phyloP scores from a whole-genome alignment of 73 alveolate genomes.

The Diophrys appendiculata region DNA sequence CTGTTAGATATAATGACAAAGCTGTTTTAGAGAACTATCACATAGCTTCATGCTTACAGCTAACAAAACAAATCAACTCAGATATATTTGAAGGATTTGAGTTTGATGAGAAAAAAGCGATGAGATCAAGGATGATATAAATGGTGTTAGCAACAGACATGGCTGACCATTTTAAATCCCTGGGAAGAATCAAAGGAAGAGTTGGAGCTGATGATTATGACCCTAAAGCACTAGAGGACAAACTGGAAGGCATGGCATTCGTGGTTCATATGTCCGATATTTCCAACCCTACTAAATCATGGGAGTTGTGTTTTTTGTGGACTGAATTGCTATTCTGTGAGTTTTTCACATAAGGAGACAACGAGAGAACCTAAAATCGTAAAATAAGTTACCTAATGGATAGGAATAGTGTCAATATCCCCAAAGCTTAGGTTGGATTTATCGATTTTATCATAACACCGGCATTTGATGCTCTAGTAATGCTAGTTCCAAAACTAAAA shows the following conservation, averaged over 20 bases:
- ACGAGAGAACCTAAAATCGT: slow-evolving; percentile 26
- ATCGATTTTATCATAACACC: slow-evolving; percentile 27
- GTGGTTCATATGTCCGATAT: slow-evolving; percentile 48
- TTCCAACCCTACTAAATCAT: slow-evolving; percentile 39
- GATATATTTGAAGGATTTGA: slow-evolving; percentile 38
- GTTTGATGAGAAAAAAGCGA: slow-evolving; percentile 40
- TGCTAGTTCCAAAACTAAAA: slow-evolving; percentile 53
- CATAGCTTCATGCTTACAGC: slow-evolving; percentile 23
- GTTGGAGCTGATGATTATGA: slow-evolving; percentile 1
- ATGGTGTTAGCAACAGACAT: slow-evolving; percentile 89
- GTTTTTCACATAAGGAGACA: slow-evolving; percentile 54
- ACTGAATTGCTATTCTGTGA: slow-evolving; percentile 48
- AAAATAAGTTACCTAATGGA: slow-evolving; percentile 37
- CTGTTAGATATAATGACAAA: slow-evolving; percentile 51
- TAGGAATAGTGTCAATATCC: slow-evolving; percentile 28
- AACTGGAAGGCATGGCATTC: slow-evolving; percentile 20
- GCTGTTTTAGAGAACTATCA: slow-evolving; percentile 77
- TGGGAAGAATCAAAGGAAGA: slow-evolving; percentile 2
- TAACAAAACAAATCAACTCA: slow-evolving; percentile 12
- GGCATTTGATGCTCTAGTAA: slow-evolving; percentile 13
- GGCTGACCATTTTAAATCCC: slow-evolving; percentile 50
- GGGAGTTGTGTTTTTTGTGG: slow-evolving; percentile 40
- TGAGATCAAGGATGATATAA: slow-evolving; percentile 74
- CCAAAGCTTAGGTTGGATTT: slow-evolving; percentile 42
- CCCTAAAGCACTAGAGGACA: slow-evolving; percentile 24